Conservation (phyloP, 257 asterid genomes). For the Solanum corneliomulleri region DNA sequence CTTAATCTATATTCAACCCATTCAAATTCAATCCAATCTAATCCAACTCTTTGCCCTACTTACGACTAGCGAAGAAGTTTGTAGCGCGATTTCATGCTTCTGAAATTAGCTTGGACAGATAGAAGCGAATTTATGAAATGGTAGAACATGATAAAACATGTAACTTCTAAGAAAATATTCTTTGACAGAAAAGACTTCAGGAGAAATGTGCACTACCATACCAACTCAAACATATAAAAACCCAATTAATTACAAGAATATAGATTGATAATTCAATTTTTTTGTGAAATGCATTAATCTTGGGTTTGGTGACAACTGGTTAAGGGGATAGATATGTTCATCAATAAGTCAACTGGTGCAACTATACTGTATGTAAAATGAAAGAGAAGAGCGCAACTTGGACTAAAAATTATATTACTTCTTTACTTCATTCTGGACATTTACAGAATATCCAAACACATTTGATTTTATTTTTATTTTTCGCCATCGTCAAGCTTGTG, state of each 20-base stretch:
- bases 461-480: background rate
- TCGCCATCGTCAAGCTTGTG: background rate
- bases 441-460: background rate
- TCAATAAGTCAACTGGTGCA: background rate
- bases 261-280: background rate
- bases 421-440: background rate
- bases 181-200: background rate
- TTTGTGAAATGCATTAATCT: background rate
- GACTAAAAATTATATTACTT: background rate
- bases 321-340: background rate
- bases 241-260: background rate
- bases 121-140: too few species aligned
- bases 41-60: too few species aligned
- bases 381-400: background rate
- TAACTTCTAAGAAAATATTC: background rate
- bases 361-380: background rate
- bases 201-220: background rate
- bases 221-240: background rate
- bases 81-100: background rate
- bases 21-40: too few species aligned
- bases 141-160: background rate
- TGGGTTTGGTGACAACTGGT: background rate
- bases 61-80: background rate
- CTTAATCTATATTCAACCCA: too few species aligned
- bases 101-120: background rate